Base-by-base conservation (phyloP, 2,329 filamentous ascomycete species). In the Aotearoamyces nothofagi region DNA sequence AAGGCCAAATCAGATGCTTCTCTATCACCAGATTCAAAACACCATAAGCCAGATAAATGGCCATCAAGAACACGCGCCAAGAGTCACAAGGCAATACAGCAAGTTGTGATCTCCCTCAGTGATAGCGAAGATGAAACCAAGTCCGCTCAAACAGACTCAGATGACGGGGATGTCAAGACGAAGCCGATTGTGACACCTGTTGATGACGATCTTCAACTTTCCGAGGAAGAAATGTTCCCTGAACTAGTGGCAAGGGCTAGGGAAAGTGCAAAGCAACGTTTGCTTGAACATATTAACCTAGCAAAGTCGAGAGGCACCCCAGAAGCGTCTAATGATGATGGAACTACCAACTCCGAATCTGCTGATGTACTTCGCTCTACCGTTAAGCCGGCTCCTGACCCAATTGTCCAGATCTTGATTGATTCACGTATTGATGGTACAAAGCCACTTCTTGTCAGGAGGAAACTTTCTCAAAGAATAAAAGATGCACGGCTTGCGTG, bases 401-500 rank as follows among this genome's bases (percentile, higher is more conserved):
- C 62, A 1, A 43, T 65, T 9, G 60, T 81, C 22, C 57, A 67
- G 32, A 66, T 87, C 14, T 56, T 84, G 17, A 69, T 94, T 37
- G 66, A 62, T 0, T 81, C 84, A 0, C 53, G 58, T 3, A 63
- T 94, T 5, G 59, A 66, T 1, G 58, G 61, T 24, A 68, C 78
- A 0, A 64, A 56, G 14, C 54, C 68, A 6, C 47, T 83, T 16
- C 57, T 81, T 20, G 63, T 80, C 29, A 72, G 65, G 27, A 69
- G 79, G 22, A 71, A 69, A 40, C 61, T 81, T 34, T 69, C 67
- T 17, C 78, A 81, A 44, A 60, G 66, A 3, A 57, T 94, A 5
- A 65, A 67, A 35, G 58, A 78, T 32, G 69, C 86, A 5, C 67
- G 75, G 23, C 49, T 69, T 20, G 69, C 67, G 9, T 94, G 83